Evolutionary conservation across 345 rosid genomes (phyloP).

Genomic region (Lenwebbia sp.): DNA sequence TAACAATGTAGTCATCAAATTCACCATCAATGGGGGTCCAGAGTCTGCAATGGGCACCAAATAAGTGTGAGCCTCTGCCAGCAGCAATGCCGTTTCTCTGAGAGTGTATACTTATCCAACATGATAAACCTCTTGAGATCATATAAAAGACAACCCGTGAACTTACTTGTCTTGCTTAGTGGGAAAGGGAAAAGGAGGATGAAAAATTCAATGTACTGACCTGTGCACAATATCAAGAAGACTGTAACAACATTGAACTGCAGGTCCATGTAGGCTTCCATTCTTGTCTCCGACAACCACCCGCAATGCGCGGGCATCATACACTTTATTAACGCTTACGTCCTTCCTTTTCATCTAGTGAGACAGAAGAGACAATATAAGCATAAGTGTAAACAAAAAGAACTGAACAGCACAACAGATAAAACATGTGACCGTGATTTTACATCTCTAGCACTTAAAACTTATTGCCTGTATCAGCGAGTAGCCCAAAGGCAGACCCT

Average conservation of each 20-base stretch:
- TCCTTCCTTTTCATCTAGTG: slow-evolving; percentile 69
- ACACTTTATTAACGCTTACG: slow-evolving; percentile 44
- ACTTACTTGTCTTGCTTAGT: not conserved
- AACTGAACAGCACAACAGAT: not conserved
- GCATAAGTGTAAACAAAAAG: not conserved
- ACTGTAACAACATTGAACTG: slow-evolving; percentile 64
- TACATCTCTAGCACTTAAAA: not conserved
- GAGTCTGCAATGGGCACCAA: slow-evolving; percentile 26
- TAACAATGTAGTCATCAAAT: slow-evolving; percentile 71
- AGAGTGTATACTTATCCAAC: not conserved
- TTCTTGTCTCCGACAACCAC: slow-evolving; percentile 69
- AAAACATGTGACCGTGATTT: not conserved
- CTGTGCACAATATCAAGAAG: slow-evolving; percentile 57
- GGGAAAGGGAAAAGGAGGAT: not conserved
- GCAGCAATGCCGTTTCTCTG: not conserved
- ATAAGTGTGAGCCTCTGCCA: not conserved
- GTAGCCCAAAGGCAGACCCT: not conserved
- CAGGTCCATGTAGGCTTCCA: slow-evolving; percentile 63
- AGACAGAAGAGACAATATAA: not conserved
- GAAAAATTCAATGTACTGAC: slow-evolving; percentile 9
- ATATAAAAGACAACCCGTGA: not conserved
- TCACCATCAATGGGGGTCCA: slow-evolving; percentile 79
- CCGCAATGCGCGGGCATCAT: slow-evolving; percentile 70
- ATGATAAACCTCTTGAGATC: not conserved
- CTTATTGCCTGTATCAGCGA: not conserved